Evolutionary conservation across 2,329 filamentous ascomycete genomes (phyloP), one percentile per base, ranked within the genome.

Genomic region (Didymella sp.): DNA sequence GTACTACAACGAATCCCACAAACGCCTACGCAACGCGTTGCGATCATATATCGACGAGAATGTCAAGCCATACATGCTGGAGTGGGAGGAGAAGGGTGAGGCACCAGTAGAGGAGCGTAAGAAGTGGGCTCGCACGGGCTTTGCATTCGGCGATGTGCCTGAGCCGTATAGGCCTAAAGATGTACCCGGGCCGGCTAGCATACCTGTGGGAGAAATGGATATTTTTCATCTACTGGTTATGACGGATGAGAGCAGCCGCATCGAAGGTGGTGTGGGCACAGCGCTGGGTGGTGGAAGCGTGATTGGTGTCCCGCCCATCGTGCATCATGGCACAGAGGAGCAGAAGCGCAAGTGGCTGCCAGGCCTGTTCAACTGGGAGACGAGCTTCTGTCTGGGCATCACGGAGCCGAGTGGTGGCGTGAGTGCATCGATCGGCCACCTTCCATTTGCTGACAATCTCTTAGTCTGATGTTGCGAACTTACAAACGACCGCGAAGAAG

Each of bases 401-500:
- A 89, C 87, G 2, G 87, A 89, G 70, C 86, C 87, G 0, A 80
- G 79, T 70, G 83, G 82, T 78, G 75, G 71, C 59, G 70, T 63
- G 42, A 22, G 71, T 64, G 19, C 31, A 27, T 2, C 27, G 15
- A n/a, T 17, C 13, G 1, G 25, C 27, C 21, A 17, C 31, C n/a
- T n/a, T 8, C n/a, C 11, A 19, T 19, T 21, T 43, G 25, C 59
- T 67, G 31, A 67, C 50, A 17, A 17, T 21, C 19, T 2, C 15
- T 8, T 24, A 73, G 67, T 88, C 85, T 0, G 87, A 90, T 66
- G 86, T 90, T 3, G 86, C 85, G 0, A 84, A 83, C 60, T 82
- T 90, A 41, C 79, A 80, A 48, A 88, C 87, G 3, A 88, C 84
- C 0, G 87, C 87, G 0, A 83, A 83, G 64, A 91, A 92, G 80